These are phyloP conservation scores for Umbelopsis sp. DNA, from an alignment of 371 early-diverging fungal genomes.

Conservation along the genomic window DNA sequence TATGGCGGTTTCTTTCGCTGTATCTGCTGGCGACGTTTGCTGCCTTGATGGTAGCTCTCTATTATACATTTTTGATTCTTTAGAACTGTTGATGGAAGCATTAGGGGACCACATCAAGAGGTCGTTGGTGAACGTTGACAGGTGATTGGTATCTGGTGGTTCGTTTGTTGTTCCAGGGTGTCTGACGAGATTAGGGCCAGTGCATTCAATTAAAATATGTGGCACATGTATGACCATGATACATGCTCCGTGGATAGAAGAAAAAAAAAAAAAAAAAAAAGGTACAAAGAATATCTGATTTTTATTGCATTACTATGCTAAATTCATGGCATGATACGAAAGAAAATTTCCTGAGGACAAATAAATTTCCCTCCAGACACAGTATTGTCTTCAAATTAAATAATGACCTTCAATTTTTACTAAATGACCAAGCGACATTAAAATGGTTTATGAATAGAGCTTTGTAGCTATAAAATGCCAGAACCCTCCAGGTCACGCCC, in stretches of 20 bases:
- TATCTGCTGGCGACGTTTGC: neutral
- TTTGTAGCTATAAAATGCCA: too few species aligned
- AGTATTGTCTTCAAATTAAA: too few species aligned
- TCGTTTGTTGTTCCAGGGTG: neutral
- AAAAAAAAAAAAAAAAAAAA: neutral
- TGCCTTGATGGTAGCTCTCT: neutral
- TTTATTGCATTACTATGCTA: neutral
- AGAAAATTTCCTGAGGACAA: conserved; percentile 3
- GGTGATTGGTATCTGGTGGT: neutral
- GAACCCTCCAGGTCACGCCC: too few species aligned
- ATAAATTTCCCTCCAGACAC: neutral
- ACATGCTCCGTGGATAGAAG: neutral
- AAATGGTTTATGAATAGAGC: too few species aligned
- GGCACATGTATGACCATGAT: conserved; percentile 7
- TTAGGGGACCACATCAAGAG: conserved; percentile 8
- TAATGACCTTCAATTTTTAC: neutral
- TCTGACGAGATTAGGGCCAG: neutral
- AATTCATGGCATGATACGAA: neutral
- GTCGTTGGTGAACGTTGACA: conserved; percentile 10
- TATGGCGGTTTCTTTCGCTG: neutral
- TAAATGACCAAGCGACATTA: neutral
- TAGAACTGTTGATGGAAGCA: neutral
- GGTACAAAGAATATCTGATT: neutral
- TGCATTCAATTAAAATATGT: conserved; percentile 1
- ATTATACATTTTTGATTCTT: neutral